Evolutionary conservation across 2,329 filamentous ascomycete genomes (phyloP), one percentile per base, ranked within the genome.

Genomic region (Curvularia lunata): DNA sequence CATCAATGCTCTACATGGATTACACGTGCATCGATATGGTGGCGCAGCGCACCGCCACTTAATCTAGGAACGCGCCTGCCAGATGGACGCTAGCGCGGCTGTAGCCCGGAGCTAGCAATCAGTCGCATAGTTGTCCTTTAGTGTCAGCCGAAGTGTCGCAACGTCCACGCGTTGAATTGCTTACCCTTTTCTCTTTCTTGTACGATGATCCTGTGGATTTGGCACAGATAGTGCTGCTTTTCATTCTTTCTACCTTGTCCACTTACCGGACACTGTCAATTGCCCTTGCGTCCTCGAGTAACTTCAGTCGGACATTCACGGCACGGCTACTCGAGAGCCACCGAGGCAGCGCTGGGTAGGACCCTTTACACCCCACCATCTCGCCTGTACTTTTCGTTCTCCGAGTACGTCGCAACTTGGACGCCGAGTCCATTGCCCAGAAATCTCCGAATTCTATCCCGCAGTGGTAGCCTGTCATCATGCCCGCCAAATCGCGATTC

Each of bases 401-500:
- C 49, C n/a, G 21, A 48, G 52, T 21, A 27, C 28, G 32, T 54
- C 27, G 53, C 54, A 21, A 52, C 13, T 38, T 45, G n/a, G 13
- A 19, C 46, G 40, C 54, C 32, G 52, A 45, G n/a, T n/a, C 16
- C 28, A 16, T 40, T 38, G 30, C 25, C 38, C 9, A 9, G 32
- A 52, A 30, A 18, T 21, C 48, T 38, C 25, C 46, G 18, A 30
- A 40, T 18, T 8, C 54, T 59, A 61, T 59, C 56, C 45, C 50
- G 50, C 59, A 52, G 61, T 42, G 61, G 61, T 59, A 56, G 40
- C 34, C 54, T 49, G 52, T 54, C 59, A 59, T 70, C 51, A 98
- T 98, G 95, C 84, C 93, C 66, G 81, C 89, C 73, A 97, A 96
- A 83, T 96, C 92, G 69, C 89, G 95, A 78, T 97, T 99, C 77